Percentiles rank a stretch among this genome's conserved stretches.
phyloP scores from a whole-genome alignment of 176 grass and related monocot genomes.

The Urochloa ruziziensis region DNA sequence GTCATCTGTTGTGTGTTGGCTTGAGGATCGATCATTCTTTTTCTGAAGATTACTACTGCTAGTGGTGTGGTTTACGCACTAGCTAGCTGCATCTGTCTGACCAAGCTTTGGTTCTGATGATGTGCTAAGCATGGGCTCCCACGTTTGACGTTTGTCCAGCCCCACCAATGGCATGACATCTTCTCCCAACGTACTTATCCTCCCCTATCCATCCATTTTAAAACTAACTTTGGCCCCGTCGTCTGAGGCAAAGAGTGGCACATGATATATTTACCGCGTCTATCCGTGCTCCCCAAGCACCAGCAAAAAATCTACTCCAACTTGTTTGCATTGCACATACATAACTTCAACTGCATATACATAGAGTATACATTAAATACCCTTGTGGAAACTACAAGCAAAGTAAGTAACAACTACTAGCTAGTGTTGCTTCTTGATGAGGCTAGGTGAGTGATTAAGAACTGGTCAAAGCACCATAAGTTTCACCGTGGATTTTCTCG shows the following conservation, averaged over 20 bases:
- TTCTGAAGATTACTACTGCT: background rate
- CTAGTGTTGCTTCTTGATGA: slow-evolving; percentile 10
- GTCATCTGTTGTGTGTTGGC: slow-evolving; percentile 7
- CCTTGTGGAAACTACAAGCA: background rate
- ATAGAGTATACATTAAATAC: background rate
- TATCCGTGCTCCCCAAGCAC: slow-evolving; percentile 32
- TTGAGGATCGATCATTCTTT: background rate
- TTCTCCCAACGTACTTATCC: slow-evolving; percentile 23
- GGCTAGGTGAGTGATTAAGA: background rate
- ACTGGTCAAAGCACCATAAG: background rate
- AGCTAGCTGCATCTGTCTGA: background rate
- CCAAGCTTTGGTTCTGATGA: slow-evolving; percentile 15
- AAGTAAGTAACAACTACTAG: no score
- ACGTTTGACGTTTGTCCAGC: slow-evolving; percentile 27
- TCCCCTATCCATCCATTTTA: background rate
- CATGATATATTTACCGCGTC: slow-evolving; percentile 20
- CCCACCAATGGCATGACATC: slow-evolving; percentile 19
- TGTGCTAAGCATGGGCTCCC: slow-evolving; percentile 11
- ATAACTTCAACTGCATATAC: background rate
- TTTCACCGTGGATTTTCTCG: background rate
- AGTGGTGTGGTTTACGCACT: background rate
- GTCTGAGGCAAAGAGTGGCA: background rate
- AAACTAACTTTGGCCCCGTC: background rate
- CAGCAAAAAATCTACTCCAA: slow-evolving; percentile 27
- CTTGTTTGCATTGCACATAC: background rate